A percentile compares a stretch with the other conserved stretches of the same genome.
Evolutionary conservation across 352 stramenopile species (phyloP).

Genomic region (Phytopythium aichiense): DNA sequence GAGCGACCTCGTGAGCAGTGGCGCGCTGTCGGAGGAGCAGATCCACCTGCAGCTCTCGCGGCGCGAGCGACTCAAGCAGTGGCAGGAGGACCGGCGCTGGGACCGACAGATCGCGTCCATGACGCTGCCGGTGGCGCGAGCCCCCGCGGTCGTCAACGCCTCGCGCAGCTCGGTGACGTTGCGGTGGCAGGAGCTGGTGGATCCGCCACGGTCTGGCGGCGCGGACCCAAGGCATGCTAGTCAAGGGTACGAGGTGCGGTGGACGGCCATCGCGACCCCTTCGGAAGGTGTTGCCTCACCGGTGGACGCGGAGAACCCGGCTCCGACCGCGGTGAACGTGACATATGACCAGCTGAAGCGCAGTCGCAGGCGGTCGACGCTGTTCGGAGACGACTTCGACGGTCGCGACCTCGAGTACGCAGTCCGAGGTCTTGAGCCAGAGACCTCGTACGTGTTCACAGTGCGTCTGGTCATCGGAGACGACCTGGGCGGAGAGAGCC

Average conservation of each 20-base stretch:
- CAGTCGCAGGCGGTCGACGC: conserved; percentile 50
- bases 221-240: conserved; percentile 23
- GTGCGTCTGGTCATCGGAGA: conserved; percentile 67
- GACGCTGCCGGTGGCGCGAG: conserved; percentile 61
- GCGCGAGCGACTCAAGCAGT: conserved; percentile 72
- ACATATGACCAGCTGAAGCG: conserved; percentile 44
- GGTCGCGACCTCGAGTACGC: conserved; percentile 66
- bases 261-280: conserved; percentile 14
- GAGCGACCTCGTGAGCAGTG: conserved; percentile 25
- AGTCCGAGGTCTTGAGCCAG: conserved; percentile 40
- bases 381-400: conserved; percentile 79
- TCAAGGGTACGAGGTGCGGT: conserved; percentile 68
- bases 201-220: conserved; percentile 43
- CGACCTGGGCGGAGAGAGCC: conserved; percentile 42
- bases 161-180: conserved; percentile 47
- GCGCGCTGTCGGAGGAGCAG: conserved; percentile 15
- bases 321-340: conserved; percentile 37
- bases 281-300: not conserved
- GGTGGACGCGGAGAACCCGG: not conserved
- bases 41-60: conserved; percentile 52
- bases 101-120: conserved; percentile 56
- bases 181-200: conserved; percentile 74
- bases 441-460: conserved; percentile 67
- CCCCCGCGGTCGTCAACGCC: conserved; percentile 55
- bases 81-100: conserved; percentile 77